Base-by-base conservation (phyloP, 495 filamentous ascomycete genomes). In the Neurospora sp. region DNA sequence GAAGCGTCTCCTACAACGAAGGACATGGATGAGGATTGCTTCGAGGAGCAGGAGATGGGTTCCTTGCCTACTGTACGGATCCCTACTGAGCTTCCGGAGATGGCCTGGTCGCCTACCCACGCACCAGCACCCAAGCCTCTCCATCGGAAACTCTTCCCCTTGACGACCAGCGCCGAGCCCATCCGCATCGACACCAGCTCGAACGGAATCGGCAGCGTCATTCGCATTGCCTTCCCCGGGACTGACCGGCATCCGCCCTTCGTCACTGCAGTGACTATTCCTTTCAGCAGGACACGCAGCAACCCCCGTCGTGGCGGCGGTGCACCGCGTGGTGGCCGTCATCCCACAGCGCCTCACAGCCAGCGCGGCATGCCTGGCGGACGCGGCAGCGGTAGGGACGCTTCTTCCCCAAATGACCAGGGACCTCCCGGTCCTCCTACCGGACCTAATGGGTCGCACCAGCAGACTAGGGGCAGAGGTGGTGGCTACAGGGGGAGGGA, bases 31-130 rank as follows among this genome's bases (percentile, higher is more conserved):
- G 92, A 95, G 75, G 92, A 91, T 72, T 91, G 93, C 75, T 93
- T 95, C 72, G 92, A 93, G 73, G 91, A 94, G 78, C 91, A 92
- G 73, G 92, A 94, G 80, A 91, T 91, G 79, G 92, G 92, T 5
- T 94, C 92, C 54, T 80, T 92, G 27, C 92, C 92, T 12, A 85
- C 88, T 41, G 88, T 95, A 18, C 88, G 86, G 69, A 84, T 94
- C 4, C 92, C 92, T 14, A 83, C 82, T 31, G 85, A 85, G 72
- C 86, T 88, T 37, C 89, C 91, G 9, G 84, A 87, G 20, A 79
- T 81, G 54, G 77, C 82, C 76, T 83, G 89, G 88, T 78, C 83
- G 78, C 80, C 83, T 39, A 78, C 77, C n/a, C 14, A 3, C 27
- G 23, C 54, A 66, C 80, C 81, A 14, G 35, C 80, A 31, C 83